These are phyloP conservation scores for Agrocybe praecox DNA, from an alignment of 768 basidiomycete genomes.

Conservation along the genomic window DNA sequence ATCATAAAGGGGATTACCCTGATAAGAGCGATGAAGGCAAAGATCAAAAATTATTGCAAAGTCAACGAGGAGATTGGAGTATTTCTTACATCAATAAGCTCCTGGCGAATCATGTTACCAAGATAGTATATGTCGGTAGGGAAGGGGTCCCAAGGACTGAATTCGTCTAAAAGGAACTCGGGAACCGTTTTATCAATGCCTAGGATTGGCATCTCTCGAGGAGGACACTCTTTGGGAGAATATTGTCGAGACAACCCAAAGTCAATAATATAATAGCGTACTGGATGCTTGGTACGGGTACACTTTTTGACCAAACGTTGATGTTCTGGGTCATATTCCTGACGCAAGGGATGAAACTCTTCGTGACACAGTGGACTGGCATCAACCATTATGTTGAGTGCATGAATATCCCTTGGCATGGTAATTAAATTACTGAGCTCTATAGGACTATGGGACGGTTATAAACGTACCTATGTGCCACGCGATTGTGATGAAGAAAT, in stretches of 20 bases:
- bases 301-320: not conserved
- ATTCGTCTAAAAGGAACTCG: not conserved
- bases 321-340: not conserved
- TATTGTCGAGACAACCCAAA: slow-evolving; percentile 11
- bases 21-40: no score
- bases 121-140: slow-evolving; percentile 45
- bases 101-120: slow-evolving; percentile 34
- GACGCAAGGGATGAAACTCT: slow-evolving; percentile 2
- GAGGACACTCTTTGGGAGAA: not conserved
- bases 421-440: no score
- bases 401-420: not conserved
- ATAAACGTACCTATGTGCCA: slow-evolving; percentile 36
- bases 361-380: not conserved
- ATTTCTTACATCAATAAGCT: slow-evolving; percentile 33
- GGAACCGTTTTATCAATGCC: not conserved
- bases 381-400: slow-evolving; percentile 13
- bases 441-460: not conserved
- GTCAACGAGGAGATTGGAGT: not conserved
- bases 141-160: slow-evolving; percentile 35
- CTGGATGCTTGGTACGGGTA: slow-evolving; percentile 11
- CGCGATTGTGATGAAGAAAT: slow-evolving; percentile 37
- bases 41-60: no score
- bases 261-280: slow-evolving; percentile 17
- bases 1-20: slow-evolving; percentile 4
- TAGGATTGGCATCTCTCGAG: not conserved